These are phyloP conservation scores for Fusarium sp. DNA, from an alignment of 2,329 filamentous ascomycete genomes.

Conservation along the genomic window DNA sequence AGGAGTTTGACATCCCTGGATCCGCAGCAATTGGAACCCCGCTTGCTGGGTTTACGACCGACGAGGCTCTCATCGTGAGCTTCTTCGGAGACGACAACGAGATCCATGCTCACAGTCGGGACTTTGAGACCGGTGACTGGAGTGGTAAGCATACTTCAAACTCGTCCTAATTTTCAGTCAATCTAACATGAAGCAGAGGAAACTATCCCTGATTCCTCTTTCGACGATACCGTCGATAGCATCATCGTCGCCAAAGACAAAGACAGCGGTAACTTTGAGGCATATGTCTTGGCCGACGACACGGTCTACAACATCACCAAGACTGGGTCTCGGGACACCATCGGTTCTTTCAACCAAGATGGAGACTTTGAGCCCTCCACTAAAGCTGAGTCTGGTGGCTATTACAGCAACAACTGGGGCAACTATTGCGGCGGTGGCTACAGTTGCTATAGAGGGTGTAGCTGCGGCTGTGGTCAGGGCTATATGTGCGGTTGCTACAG, in stretches of 20 bases:
- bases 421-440: background rate
- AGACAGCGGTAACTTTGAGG: background rate
- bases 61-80: background rate
- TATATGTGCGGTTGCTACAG: background rate
- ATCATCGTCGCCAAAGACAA: background rate
- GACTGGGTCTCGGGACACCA: background rate
- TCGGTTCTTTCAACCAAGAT: rapidly evolving
- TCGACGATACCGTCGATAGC: background rate
- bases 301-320: background rate
- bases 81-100: background rate
- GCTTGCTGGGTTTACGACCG: background rate
- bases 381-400: background rate
- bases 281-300: background rate
- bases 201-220: background rate
- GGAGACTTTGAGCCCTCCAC: background rate
- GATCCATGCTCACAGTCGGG: background rate
- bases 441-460: background rate
- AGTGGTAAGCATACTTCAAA: background rate
- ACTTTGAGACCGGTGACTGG: background rate
- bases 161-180: rapidly evolving
- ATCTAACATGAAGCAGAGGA: background rate
- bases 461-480: background rate
- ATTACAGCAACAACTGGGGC: background rate
- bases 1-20: background rate
- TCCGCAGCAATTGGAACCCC: background rate